These are phyloP conservation scores for Boletus fagicola DNA, from an alignment of 768 basidiomycete species.

Conservation along the genomic window DNA sequence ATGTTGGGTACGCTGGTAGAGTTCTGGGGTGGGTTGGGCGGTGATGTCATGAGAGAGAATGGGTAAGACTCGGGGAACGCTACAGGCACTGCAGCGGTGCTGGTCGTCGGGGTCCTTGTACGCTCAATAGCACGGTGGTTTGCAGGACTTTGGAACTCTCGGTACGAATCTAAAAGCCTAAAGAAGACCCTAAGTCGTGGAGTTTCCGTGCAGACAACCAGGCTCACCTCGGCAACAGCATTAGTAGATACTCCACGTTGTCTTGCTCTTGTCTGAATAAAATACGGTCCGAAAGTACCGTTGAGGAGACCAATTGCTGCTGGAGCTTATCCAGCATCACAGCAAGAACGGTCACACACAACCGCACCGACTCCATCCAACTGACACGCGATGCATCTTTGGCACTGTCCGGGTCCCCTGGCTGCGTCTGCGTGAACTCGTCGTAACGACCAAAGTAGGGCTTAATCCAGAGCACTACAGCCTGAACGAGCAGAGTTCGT, in stretches of 20 bases:
- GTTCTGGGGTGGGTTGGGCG: constrained; percentile 54
- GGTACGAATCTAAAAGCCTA: constrained; percentile 85
- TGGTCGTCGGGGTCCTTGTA: constrained; percentile 56
- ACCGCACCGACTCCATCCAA: constrained; percentile 89
- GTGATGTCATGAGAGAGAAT: constrained; percentile 71
- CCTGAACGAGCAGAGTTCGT: constrained; percentile 78
- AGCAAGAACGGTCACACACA: constrained; percentile 85
- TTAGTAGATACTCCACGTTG: constrained; percentile 83
- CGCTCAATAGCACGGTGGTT: constrained; percentile 71
- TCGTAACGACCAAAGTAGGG: constrained; percentile 93
- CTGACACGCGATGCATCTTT: constrained; percentile 74
- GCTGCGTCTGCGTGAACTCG: constrained; percentile 63
- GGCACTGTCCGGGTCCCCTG: constrained; percentile 62
- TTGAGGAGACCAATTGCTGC: constrained; percentile 69
- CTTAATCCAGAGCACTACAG: constrained; percentile 91
- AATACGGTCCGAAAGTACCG: constrained; percentile 57
- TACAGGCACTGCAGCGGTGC: constrained; percentile 61
- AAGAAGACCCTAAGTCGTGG: constrained; percentile 4
- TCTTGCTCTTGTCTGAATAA: constrained; percentile 81
- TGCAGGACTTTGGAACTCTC: constrained; percentile 70
- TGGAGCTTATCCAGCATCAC: constrained; percentile 90
- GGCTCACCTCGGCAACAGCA: constrained; percentile 78
- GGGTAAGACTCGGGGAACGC: constrained; percentile 95
- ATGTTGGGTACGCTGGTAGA: constrained; percentile 40
- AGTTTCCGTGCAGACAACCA: background rate